Conservation (phyloP, 192 early-diverging fungal genomes). For the Neocallimastix lanati region DNA sequence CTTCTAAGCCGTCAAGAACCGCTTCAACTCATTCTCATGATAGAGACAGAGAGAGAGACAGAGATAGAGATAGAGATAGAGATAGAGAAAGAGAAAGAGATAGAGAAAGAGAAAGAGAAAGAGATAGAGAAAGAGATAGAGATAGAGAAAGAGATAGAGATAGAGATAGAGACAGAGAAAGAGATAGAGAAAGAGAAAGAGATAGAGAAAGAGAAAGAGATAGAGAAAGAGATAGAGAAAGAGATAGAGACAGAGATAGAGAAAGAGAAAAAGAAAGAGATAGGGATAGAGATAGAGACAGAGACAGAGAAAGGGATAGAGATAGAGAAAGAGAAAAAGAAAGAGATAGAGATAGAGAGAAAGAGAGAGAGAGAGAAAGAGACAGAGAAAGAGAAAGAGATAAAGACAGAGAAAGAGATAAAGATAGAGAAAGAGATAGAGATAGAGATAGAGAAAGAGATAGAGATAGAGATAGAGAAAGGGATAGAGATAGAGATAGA, state of each 20-base stretch:
- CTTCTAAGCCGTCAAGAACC: not conserved
- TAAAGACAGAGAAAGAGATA: no score
- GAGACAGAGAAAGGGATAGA: not conserved
- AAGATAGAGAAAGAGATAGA: no score
- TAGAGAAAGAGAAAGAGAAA: not conserved
- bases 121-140: not conserved
- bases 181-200: not conserved
- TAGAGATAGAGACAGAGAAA: not conserved
- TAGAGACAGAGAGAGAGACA: not conserved
- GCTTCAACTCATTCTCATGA: not conserved
- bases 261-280: no score
- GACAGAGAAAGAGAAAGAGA: no score
- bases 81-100: not conserved
- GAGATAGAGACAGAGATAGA: no score
- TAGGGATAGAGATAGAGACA: slow-evolving; percentile 7
- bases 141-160: not conserved
- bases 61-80: not conserved
- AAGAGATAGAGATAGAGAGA: not conserved
- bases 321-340: not conserved
- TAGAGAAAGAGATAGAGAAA: not conserved
- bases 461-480: no score
- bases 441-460: no score
- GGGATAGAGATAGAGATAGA: no score
- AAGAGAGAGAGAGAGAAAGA: no score
- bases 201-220: not conserved